Conservation (phyloP, 2,329 filamentous ascomycete species). For the Fusarium sp. region DNA sequence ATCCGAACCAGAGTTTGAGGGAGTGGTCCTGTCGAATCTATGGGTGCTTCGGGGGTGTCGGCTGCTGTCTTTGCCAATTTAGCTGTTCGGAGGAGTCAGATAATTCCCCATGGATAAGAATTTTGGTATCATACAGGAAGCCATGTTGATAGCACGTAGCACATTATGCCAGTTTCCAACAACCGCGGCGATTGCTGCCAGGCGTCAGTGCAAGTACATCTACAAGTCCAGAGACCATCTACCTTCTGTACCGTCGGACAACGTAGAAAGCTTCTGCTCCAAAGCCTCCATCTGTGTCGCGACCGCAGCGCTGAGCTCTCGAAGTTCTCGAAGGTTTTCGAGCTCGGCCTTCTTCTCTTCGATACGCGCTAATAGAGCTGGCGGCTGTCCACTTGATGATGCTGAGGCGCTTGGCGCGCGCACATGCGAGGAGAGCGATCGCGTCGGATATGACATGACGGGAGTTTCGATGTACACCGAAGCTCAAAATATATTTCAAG, state of each 20-base stretch:
- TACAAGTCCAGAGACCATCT: conserved; percentile 12
- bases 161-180: conserved; percentile 90
- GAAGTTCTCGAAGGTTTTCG: conserved; percentile 78
- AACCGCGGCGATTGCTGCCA: conserved; percentile 79
- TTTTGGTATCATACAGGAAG: conserved; percentile 70
- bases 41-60: conserved; percentile 49
- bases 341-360: conserved; percentile 87
- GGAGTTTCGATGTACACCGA: neutral
- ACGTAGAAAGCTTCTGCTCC: conserved; percentile 78
- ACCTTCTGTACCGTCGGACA: conserved; percentile 86
- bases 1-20: conserved; percentile 87
- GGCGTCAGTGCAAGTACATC: conserved; percentile 32
- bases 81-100: conserved; percentile 55
- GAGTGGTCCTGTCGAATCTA: conserved; percentile 61
- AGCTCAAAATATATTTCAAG: conserved; percentile 3
- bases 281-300: conserved; percentile 84
- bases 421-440: conserved; percentile 71
- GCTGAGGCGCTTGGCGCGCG: conserved; percentile 66
- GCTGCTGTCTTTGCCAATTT: conserved; percentile 72
- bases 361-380: conserved; percentile 76
- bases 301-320: conserved; percentile 79
- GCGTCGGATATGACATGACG: conserved; percentile 65
- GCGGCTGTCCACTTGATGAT: conserved; percentile 68
- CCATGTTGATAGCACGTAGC: conserved; percentile 85
- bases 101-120: neutral